phyloP scores from a whole-genome alignment of 306 rosid genomes.

The Corylus avellana region DNA sequence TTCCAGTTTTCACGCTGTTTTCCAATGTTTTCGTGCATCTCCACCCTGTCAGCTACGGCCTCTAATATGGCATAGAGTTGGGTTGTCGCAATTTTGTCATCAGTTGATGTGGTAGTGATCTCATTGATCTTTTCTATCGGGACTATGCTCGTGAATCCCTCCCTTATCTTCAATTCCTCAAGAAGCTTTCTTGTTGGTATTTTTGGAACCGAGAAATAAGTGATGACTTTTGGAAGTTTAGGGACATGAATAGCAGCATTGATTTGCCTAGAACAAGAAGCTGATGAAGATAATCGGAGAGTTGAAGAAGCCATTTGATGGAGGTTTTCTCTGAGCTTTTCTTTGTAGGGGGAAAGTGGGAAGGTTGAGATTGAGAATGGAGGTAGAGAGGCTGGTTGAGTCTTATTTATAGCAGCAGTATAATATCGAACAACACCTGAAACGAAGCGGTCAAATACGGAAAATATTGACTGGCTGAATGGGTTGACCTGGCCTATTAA shows the following conservation, averaged over 20 bases:
- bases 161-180: conserved; percentile 31
- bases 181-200: conserved; percentile 38
- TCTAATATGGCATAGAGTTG: conserved; percentile 58
- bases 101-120: not conserved
- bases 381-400: not conserved
- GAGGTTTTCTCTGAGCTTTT: conserved; percentile 33
- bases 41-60: conserved; percentile 57
- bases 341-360: not conserved
- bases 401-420: conserved; percentile 11
- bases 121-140: conserved; percentile 10
- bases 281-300: conserved; percentile 27
- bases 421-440: no score
- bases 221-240: conserved; percentile 31
- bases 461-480: conserved; percentile 10
- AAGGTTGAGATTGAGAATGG: not conserved
- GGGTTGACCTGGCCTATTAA: conserved; percentile 1
- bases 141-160: conserved; percentile 36
- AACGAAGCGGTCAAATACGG: conserved; percentile 37
- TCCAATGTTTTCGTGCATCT: conserved; percentile 67
- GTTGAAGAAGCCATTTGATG: conserved; percentile 32
- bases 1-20: conserved; percentile 81
- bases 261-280: conserved; percentile 31
- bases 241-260: conserved; percentile 59
- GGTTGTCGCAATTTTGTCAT: not conserved
- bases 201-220: conserved; percentile 22